Evolutionary conservation across 108 stramenopile species (phyloP).

Genomic region (Skeletonema potamos): DNA sequence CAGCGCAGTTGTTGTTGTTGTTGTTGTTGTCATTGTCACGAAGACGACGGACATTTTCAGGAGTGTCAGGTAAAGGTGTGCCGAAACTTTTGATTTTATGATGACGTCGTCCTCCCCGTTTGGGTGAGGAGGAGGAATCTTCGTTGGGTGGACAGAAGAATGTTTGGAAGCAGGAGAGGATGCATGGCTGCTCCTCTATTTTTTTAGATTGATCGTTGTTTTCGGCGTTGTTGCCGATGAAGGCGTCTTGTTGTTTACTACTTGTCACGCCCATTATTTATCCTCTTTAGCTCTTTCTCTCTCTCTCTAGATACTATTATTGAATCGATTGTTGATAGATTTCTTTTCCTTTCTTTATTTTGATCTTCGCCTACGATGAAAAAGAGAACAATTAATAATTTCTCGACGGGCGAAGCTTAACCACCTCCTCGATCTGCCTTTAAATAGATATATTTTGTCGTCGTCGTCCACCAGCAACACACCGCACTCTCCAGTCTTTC

Average conservation of each 20-base stretch:
- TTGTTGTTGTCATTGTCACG: not conserved
- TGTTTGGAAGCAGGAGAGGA: conserved; percentile 24
- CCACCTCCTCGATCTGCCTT: no score
- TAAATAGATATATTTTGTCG: no score
- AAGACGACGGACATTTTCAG: conserved; percentile 37
- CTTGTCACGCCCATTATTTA: conserved; percentile 27
- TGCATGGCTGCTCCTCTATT: not conserved
- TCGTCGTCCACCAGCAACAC: no score
- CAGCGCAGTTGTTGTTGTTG: conserved; percentile 1
- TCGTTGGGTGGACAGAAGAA: conserved; percentile 16
- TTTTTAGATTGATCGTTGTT: not conserved
- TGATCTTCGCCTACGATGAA: not conserved
- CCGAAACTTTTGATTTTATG: conserved; percentile 35
- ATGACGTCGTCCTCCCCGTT: no score
- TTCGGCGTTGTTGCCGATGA: conserved; percentile 3
- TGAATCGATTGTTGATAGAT: not conserved
- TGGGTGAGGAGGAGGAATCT: not conserved
- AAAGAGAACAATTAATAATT: no score
- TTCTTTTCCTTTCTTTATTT: not conserved
- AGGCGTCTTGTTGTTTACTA: conserved; percentile 29
- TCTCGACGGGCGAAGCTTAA: no score
- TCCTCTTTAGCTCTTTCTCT: no score
- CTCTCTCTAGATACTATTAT: no score
- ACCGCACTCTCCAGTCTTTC: no score
- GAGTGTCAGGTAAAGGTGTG: conserved; percentile 77